Conservation (phyloP, 768 basidiomycete species). For the Naganishia vishniacii region DNA sequence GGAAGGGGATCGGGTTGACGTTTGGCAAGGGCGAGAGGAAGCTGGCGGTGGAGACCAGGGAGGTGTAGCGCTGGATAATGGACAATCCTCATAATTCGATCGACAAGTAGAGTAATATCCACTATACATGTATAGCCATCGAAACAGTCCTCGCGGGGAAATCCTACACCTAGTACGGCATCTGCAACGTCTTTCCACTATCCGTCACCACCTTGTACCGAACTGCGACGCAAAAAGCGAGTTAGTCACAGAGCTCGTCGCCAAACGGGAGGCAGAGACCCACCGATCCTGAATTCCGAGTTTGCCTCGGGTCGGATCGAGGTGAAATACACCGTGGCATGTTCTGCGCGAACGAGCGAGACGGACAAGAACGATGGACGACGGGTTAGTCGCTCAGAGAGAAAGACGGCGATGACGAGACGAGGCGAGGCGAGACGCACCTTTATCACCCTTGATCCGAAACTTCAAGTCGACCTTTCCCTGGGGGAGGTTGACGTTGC, state of each 20-base stretch:
- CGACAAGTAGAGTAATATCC: too few species aligned
- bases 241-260: neutral
- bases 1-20: conserved; percentile 10
- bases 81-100: neutral
- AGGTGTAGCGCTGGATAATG: neutral
- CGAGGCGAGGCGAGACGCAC: too few species aligned
- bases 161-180: conserved; percentile 22
- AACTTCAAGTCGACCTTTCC: conserved; percentile 46
- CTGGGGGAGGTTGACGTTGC: conserved; percentile 45
- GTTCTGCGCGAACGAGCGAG: conserved; percentile 29
- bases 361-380: neutral
- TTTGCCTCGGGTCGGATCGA: conserved; percentile 43
- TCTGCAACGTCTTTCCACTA: conserved; percentile 36
- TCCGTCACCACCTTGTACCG: conserved; percentile 47
- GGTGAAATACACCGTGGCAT: conserved; percentile 47
- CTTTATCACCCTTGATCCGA: conserved; percentile 36
- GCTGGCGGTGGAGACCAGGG: neutral
- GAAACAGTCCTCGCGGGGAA: too few species aligned
- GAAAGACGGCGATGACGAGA: too few species aligned
- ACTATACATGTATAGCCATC: too few species aligned
- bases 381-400: too few species aligned
- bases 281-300: conserved; percentile 44
- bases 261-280: conserved; percentile 6
- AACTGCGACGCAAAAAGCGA: conserved; percentile 28
- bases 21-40: conserved; percentile 8